Conservation (phyloP, 371 early-diverging fungal genomes). For the Sporodiniella umbellata region DNA sequence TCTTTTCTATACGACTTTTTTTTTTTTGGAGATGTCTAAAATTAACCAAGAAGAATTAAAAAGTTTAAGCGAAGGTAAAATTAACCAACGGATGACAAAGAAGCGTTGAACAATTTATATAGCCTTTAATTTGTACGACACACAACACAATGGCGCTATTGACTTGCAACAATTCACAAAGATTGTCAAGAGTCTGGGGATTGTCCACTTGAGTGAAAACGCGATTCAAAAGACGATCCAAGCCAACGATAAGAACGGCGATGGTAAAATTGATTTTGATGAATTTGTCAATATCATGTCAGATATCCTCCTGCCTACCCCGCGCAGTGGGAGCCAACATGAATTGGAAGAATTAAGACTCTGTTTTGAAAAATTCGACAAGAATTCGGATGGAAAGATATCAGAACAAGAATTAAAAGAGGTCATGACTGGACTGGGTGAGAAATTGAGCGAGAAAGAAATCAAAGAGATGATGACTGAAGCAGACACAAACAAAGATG, state of each 20-base stretch:
- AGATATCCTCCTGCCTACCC: conserved; percentile 2
- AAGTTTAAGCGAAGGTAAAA: conserved; percentile 21
- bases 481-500: conserved; percentile 74
- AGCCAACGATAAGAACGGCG: conserved; percentile 25
- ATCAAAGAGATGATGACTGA: conserved; percentile 82
- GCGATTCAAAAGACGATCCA: conserved; percentile 5
- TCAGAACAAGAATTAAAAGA: conserved; percentile 65
- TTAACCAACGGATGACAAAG: background rate
- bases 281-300: conserved; percentile 72
- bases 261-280: conserved; percentile 57
- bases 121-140: conserved; percentile 29
- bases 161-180: conserved; percentile 8
- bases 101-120: background rate
- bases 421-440: conserved; percentile 69
- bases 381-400: conserved; percentile 71
- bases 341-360: conserved; percentile 34
- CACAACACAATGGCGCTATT: conserved; percentile 16
- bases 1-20: background rate
- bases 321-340: conserved; percentile 20
- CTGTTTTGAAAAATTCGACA: conserved; percentile 55
- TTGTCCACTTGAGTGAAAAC: conserved; percentile 3
- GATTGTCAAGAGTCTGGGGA: conserved; percentile 18
- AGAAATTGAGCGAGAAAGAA: conserved; percentile 68
- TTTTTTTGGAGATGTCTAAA: background rate
- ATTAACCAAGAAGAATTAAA: conserved; percentile 14